phyloP scores from a whole-genome alignment of 129 eudicot species.

The Ambrosia trifida region DNA sequence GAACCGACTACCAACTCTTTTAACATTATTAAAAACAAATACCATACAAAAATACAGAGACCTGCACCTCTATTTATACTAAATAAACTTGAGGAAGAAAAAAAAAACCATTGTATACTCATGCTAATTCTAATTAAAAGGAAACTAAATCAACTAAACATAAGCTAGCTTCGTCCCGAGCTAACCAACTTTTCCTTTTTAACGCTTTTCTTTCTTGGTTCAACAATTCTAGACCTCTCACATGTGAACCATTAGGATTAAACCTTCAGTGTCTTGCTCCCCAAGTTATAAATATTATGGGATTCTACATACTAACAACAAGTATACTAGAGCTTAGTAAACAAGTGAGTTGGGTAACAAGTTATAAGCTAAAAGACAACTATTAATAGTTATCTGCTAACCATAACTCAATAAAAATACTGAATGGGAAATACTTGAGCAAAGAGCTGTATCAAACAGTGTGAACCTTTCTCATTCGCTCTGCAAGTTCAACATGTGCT shows the following conservation, averaged over 20 bases:
- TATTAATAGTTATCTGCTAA: background rate
- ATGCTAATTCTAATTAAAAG: too few species aligned
- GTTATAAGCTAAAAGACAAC: background rate
- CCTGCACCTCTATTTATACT: background rate
- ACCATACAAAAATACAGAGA: too few species aligned
- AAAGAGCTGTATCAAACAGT: background rate
- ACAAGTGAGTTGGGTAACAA: background rate
- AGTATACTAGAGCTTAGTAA: background rate
- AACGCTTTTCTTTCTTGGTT: too few species aligned
- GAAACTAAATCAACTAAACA: too few species aligned
- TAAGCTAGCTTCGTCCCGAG: too few species aligned
- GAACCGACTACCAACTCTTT: too few species aligned
- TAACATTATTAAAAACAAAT: too few species aligned
- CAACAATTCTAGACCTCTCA: too few species aligned
- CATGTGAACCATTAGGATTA: too few species aligned
- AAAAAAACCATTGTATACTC: too few species aligned
- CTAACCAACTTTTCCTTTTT: too few species aligned
- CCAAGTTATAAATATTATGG: background rate
- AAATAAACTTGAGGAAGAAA: too few species aligned
- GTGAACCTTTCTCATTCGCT: conserved; percentile 93
- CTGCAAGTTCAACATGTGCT: conserved; percentile 99
- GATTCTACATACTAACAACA: background rate
- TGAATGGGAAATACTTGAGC: background rate
- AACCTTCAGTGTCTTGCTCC: background rate
- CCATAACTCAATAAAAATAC: background rate